Base-by-base conservation (phyloP, 305 asterid genomes). In the Withania somnifera region DNA sequence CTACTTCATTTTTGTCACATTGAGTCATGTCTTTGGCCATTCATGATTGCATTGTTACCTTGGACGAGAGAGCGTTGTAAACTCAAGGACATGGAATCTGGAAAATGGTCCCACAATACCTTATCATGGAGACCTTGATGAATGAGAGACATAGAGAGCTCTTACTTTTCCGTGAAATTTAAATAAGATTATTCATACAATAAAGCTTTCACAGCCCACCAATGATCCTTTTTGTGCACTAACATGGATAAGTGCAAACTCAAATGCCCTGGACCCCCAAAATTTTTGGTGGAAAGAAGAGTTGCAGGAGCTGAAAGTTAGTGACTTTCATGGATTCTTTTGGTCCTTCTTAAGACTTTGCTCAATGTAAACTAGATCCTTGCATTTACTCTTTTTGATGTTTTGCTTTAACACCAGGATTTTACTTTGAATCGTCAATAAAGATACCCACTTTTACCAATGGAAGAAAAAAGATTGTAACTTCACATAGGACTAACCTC, bases 401-500 rank as follows among this genome's bases (percentile, higher is more conserved):
- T 24, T 73, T 10, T 22, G 7, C 78, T 42, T 20, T 47, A 20
- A 69, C 13, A 22, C 13, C 78, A 20, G 13, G 56, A 69, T 2
- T 68, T 69, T 6, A 24, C 38, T 45, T 45, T 7, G 24, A 14
- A 45, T 45, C 4, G 19, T 24, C 79, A 13, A 45, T 73, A 45
- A 17, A 13, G 14, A 47, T 1, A 24, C 42, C 42, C 2, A 0
- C 17, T 47, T 73, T 26, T 73, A 15, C n/a, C 24, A 73, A 7
- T 15, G 13, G 60, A 51, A 47, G 42, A 47, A 47, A 47, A 73
- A 10, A 24, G 5, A 57, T 56, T 17, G 83, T 52, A 80, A 60
- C 85, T 63, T 78, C 50, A 24, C 30, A 51, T 53, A 84, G 20
- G 82, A 82, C 90, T 85, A 45, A 91, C 98, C 97, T 92, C 87